Evolutionary conservation across 306 rosid species (phyloP).

Genomic region (Crataegus laevigata): DNA sequence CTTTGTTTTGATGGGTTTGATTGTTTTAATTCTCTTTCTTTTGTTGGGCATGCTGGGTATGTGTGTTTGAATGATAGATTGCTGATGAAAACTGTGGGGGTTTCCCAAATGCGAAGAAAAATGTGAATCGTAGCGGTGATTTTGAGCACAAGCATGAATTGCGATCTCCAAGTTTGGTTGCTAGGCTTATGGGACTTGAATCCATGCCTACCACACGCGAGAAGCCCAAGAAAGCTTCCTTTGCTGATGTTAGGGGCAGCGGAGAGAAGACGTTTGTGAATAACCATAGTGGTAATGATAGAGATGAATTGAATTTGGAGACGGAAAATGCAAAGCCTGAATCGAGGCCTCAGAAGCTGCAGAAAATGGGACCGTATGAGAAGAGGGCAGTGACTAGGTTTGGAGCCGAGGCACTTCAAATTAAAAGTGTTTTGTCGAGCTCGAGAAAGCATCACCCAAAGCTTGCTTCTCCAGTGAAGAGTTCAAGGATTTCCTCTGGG

Average conservation of each 20-base stretch:
- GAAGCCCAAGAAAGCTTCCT: conserved; percentile 43
- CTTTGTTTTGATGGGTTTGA: not conserved
- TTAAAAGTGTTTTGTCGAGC: conserved; percentile 60
- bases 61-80: conserved; percentile 40
- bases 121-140: conserved; percentile 34
- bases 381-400: conserved; percentile 56
- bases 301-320: conserved; percentile 39
- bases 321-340: conserved; percentile 45
- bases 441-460: conserved; percentile 59
- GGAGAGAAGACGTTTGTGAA: conserved; percentile 18
- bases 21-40: not conserved
- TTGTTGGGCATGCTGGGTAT: conserved; percentile 5
- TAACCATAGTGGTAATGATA: conserved; percentile 24
- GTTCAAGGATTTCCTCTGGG: conserved; percentile 47
- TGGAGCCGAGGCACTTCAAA: conserved; percentile 68
- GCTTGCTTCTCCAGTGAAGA: conserved; percentile 58
- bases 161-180: conserved; percentile 72
- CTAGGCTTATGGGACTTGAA: conserved; percentile 90
- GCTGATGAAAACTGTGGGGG: conserved; percentile 86
- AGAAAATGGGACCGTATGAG: conserved; percentile 48
- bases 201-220: conserved; percentile 56
- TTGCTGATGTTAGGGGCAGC: conserved; percentile 27
- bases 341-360: conserved; percentile 82
- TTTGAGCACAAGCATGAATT: conserved; percentile 45
- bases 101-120: conserved; percentile 55